phyloP scores from a whole-genome alignment of 257 asterid genomes.

The Solanum chiquidenum region DNA sequence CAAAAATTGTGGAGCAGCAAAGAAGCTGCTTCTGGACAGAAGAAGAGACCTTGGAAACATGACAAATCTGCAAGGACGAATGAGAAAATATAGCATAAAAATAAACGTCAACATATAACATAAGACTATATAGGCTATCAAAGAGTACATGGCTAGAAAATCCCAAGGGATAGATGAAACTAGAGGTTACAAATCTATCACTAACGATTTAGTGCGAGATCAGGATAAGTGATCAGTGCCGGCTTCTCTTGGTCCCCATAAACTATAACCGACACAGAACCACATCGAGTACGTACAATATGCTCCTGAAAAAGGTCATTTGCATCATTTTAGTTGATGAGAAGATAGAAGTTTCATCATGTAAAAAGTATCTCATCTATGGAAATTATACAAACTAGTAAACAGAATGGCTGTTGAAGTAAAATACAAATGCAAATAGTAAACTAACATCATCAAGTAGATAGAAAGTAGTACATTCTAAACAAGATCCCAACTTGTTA shows the following conservation, averaged over 20 bases:
- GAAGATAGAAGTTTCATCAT: neutral
- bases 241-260: constrained; percentile 92
- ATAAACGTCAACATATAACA: neutral
- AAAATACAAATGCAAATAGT: neutral
- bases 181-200: constrained; percentile 6
- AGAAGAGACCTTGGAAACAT: constrained; percentile 61
- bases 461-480: neutral
- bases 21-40: constrained; percentile 41
- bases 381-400: neutral
- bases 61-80: constrained; percentile 54
- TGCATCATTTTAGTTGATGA: neutral
- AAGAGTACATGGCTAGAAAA: neutral
- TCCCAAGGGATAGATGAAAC: neutral
- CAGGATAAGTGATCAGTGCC: constrained; percentile 89
- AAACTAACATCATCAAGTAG: neutral
- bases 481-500: neutral
- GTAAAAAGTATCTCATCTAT: neutral
- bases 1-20: constrained; percentile 35
- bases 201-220: constrained; percentile 92
- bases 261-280: constrained; percentile 76
- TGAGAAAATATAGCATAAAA: neutral
- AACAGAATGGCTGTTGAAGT: neutral
- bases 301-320: constrained; percentile 57
- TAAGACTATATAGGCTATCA: neutral
- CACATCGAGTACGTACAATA: constrained; percentile 55